Conservation (phyloP, 2,329 filamentous ascomycete species). For the Lasiodiplodia sp. region DNA sequence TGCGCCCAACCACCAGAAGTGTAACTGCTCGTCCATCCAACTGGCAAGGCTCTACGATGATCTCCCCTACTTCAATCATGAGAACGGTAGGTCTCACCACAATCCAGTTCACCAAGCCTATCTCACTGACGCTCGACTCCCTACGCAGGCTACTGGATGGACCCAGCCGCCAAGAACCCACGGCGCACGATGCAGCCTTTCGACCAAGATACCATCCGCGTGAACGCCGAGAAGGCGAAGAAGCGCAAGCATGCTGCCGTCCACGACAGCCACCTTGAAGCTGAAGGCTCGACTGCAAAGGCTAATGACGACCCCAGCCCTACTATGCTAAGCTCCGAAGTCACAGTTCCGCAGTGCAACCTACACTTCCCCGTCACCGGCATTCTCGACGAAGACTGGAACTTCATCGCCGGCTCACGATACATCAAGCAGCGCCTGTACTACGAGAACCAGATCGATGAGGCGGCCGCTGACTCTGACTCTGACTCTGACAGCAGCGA, state of each 20-base stretch:
- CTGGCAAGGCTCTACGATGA: neutral
- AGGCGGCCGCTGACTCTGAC: neutral
- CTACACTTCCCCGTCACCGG: constrained; percentile 10
- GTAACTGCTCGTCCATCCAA: neutral
- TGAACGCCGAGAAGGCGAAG: neutral
- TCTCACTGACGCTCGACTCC: neutral
- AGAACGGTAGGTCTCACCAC: neutral
- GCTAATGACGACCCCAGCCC: no score
- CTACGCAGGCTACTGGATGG: neutral
- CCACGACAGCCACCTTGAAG: neutral
- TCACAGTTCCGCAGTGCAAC: neutral
- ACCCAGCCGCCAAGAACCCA: neutral
- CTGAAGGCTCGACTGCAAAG: neutral
- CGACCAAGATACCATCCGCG: neutral
- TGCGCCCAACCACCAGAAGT: neutral
- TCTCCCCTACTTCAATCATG: neutral
- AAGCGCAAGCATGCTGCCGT: neutral
- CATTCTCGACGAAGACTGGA: neutral
- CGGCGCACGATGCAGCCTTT: neutral
- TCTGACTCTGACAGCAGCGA: neutral
- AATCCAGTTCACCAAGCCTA: no score
- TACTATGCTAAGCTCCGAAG: neutral
- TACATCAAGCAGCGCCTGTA: neutral
- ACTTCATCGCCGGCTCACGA: neutral
- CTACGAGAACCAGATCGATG: neutral